A percentile compares a stretch with the other conserved stretches of the same genome.
Conservation (phyloP, 768 basidiomycete genomes). For the Xerocomellus intermedius region DNA sequence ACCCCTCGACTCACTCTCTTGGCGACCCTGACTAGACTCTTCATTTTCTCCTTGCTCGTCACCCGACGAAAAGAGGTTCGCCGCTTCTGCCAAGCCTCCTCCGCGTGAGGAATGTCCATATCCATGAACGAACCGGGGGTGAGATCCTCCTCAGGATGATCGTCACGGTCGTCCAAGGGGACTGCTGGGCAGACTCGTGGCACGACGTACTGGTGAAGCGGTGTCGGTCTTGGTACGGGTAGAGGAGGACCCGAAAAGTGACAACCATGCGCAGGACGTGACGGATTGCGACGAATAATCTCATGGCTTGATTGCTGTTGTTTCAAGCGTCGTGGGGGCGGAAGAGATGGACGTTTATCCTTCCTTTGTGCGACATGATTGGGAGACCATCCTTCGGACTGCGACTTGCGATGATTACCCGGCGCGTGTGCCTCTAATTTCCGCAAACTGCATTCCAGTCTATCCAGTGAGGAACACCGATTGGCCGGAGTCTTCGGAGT, state of each 20-base stretch:
- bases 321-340: constrained; percentile 13
- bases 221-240: constrained; percentile 1
- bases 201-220: neutral
- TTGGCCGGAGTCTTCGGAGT: constrained; percentile 4
- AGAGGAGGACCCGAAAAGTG: constrained; percentile 8
- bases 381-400: constrained; percentile 10
- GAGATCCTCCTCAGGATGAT: neutral
- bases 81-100: constrained; percentile 6
- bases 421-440: constrained; percentile 34
- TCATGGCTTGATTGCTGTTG: constrained; percentile 12
- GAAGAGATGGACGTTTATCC: constrained; percentile 23
- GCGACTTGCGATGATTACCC: constrained; percentile 22
- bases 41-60: constrained; percentile 18
- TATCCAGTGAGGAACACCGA: constrained; percentile 32
- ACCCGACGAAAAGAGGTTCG: constrained; percentile 12
- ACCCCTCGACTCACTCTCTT: constrained; percentile 28
- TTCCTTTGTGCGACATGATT: neutral
- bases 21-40: constrained; percentile 20
- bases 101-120: constrained; percentile 27
- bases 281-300: neutral
- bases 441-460: constrained; percentile 33
- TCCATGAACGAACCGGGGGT: constrained; percentile 32
- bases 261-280: neutral
- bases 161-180: neutral
- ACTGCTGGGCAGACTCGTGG: neutral